Base-by-base conservation (phyloP, 192 early-diverging fungal species). In the Entomortierella beljakovae region DNA sequence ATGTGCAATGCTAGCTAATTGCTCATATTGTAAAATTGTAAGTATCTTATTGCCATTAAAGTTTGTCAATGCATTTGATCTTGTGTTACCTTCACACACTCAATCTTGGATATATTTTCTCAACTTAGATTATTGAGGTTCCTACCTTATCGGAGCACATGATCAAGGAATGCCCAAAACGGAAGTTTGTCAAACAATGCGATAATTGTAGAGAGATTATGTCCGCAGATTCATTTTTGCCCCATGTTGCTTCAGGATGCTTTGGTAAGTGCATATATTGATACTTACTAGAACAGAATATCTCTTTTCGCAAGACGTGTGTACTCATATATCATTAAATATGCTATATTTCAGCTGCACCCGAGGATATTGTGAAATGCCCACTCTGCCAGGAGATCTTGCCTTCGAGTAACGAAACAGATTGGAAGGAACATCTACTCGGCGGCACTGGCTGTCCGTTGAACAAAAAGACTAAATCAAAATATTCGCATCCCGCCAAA, bases 11-110 rank as follows among this genome's bases (percentile, higher is more conserved):
- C 80, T 93, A 6, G 88, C 85, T 18, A 87, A 87, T 13, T 94
- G 93, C 61, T 87, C 91, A 0, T 69, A 85, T 29, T 94, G 93
- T 72, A 84, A 90, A 52, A 82, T 88, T 63, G 92, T 94, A 81
- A 80, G 87, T 80, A 9, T 15, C 31, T 3, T 7, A 53, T 43
- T n/a, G 18, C n/a, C 26, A 32, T 28, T 9, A 3, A n/a, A 8
- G 0, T 13, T 48, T n/a, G 35, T 15, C 23, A 4, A 51, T 22
- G n/a, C 16, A 51, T 18, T 51, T 10, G 16, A 28, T 18, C 32
- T 20, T 1, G 38, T 3, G 34, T 37, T 8, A n/a, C 43, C 31
- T 60, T 33, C 35, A 28, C 40, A 32, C 61, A 26, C 28, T 29
- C 22, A 43, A 38, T 9, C 2, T 55, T 25, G 2, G n/a, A 11